These are phyloP conservation scores for Termitomyces bulborhizus DNA, from an alignment of 768 basidiomycete genomes.

Conservation along the genomic window DNA sequence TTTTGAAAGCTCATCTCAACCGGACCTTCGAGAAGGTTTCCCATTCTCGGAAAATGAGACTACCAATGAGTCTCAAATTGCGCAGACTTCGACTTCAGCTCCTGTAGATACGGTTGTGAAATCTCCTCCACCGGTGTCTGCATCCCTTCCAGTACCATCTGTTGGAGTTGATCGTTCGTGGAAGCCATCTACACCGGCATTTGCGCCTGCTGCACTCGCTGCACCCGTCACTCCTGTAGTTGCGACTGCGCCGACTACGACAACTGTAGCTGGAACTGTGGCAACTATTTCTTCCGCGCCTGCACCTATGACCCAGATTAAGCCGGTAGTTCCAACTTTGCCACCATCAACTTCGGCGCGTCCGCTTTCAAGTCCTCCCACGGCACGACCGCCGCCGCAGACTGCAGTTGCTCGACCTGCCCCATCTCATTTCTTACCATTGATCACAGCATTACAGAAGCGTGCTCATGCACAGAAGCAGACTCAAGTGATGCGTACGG, in stretches of 20 bases:
- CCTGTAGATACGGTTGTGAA: neutral
- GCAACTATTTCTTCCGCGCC: neutral
- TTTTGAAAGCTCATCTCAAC: constrained; percentile 12
- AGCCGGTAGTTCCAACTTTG: neutral
- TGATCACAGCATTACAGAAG: constrained; percentile 5
- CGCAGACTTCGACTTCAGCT: neutral
- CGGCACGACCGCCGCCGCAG: neutral
- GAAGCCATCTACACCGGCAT: neutral
- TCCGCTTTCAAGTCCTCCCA: neutral
- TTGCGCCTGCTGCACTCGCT: neutral
- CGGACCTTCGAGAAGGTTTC: constrained; percentile 13
- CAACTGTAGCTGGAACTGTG: neutral
- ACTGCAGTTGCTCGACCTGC: neutral
- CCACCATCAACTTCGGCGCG: neutral
- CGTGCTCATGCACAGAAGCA: neutral
- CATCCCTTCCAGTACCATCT: neutral
- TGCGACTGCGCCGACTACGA: neutral
- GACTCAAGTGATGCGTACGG: neutral
- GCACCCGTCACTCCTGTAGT: neutral
- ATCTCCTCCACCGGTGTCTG: neutral
- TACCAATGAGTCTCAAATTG: neutral
- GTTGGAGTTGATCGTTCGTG: neutral
- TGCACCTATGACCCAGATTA: neutral
- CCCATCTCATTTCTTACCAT: constrained; percentile 4
- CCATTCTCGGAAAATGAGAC: constrained; percentile 9